phyloP scores from a whole-genome alignment of 768 basidiomycete genomes.

The Mycena rosella region DNA sequence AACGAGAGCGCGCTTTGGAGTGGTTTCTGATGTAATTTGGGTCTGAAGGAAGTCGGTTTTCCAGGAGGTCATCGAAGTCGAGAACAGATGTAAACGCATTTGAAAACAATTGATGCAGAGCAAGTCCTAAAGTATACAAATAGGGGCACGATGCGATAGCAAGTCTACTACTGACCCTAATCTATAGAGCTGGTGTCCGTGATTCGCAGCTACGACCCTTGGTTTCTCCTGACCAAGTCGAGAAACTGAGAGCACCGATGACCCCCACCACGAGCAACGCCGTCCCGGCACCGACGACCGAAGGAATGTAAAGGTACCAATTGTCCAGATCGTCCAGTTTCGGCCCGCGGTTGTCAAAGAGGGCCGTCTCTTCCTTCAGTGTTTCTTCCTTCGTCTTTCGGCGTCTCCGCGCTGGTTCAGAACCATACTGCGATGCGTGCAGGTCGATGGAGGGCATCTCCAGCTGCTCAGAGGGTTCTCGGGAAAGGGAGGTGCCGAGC shows the following conservation, averaged over 20 bases:
- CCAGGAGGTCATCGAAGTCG: conserved; percentile 50
- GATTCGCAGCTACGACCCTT: conserved; percentile 60
- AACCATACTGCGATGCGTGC: conserved; percentile 41
- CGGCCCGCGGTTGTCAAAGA: conserved; percentile 56
- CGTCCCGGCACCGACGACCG: conserved; percentile 87
- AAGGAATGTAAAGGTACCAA: conserved; percentile 87
- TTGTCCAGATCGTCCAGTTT: conserved; percentile 73
- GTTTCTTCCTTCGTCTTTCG: conserved; percentile 68
- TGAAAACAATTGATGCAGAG: conserved; percentile 2
- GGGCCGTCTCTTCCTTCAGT: conserved; percentile 64
- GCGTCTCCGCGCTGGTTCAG: conserved; percentile 61
- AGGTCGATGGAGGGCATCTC: conserved; percentile 79
- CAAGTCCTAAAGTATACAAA: conserved; percentile 6
- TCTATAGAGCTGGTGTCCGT: neutral
- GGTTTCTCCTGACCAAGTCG: conserved; percentile 76
- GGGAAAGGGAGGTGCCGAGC: conserved; percentile 50
- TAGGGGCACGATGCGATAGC: neutral
- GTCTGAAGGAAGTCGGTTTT: conserved; percentile 55
- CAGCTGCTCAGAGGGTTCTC: conserved; percentile 55
- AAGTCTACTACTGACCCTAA: conserved; percentile 22
- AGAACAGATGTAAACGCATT: conserved; percentile 20
- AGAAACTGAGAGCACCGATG: conserved; percentile 83
- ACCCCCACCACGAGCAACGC: conserved; percentile 84
- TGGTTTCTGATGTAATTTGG: neutral
- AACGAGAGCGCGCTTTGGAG: conserved; percentile 70